These are phyloP conservation scores for Wickerhamomyces hampshirensis DNA, from an alignment of 805 yeast genomes.

Conservation along the genomic window DNA sequence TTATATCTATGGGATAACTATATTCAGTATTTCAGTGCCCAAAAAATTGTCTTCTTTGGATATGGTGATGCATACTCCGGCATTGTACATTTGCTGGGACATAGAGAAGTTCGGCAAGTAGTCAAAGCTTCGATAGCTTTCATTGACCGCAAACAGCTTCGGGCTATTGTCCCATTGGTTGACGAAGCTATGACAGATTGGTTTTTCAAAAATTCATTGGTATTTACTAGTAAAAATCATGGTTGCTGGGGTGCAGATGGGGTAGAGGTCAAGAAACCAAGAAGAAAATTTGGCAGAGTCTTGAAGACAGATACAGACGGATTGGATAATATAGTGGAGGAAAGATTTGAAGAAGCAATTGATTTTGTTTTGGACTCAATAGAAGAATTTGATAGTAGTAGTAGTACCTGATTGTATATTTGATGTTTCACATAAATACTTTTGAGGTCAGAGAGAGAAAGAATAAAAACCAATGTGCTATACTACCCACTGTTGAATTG, in stretches of 20 bases:
- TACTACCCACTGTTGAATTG: background rate
- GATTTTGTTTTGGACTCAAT: conserved; percentile 79
- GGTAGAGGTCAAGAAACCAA: conserved; percentile 59
- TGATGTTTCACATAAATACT: too few relatives aligned
- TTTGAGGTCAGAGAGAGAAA: too few relatives aligned
- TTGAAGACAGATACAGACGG: conserved; percentile 69
- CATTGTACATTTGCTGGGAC: conserved; percentile 82
- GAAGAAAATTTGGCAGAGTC: conserved; percentile 90
- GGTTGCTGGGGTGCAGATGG: conserved; percentile 69
- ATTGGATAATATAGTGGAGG: conserved; percentile 69
- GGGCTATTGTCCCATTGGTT: conserved; percentile 77
- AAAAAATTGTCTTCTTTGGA: conserved; percentile 75
- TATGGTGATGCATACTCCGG: conserved; percentile 88
- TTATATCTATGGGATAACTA: conserved; percentile 89
- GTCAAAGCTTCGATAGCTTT: conserved; percentile 70
- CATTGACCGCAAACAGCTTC: conserved; percentile 61
- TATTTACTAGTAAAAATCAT: conserved; percentile 72
- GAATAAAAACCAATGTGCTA: background rate
- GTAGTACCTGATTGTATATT: too few relatives aligned
- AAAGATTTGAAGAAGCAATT: conserved; percentile 78
- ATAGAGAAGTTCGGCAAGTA: conserved; percentile 60
- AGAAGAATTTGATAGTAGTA: conserved; percentile 55
- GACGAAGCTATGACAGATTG: conserved; percentile 90
- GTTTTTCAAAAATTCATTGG: conserved; percentile 81
- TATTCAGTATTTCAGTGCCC: conserved; percentile 65